Evolutionary conservation across 2,329 filamentous ascomycete genomes (phyloP).

Genomic region (Claviceps monticola): DNA sequence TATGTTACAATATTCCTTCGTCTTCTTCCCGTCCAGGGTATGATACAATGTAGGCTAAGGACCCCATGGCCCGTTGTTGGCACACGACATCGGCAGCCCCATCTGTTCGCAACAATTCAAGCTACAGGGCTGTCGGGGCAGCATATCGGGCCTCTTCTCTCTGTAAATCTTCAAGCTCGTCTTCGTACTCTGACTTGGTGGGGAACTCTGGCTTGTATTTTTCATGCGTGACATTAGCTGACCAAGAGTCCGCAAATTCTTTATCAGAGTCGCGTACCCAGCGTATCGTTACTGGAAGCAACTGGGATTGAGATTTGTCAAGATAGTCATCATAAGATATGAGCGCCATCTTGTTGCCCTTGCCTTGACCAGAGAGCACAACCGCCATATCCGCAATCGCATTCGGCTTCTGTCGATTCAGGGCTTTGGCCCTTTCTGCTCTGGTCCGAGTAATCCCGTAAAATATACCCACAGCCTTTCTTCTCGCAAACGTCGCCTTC

Average conservation of each 20-base stretch:
- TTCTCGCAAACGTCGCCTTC: conserved; percentile 19
- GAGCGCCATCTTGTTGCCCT: conserved; percentile 33
- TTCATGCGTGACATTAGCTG: conserved; percentile 38
- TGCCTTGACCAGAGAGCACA: conserved; percentile 37
- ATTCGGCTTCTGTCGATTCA: conserved; percentile 49
- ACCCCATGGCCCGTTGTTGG: not conserved
- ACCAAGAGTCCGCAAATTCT: conserved; percentile 34
- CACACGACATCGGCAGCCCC: conserved; percentile 1
- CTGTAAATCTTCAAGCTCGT: conserved; percentile 2
- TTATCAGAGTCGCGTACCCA: conserved; percentile 37
- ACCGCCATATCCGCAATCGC: conserved; percentile 49
- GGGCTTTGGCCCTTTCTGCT: conserved; percentile 32
- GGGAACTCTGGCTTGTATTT: conserved; percentile 18
- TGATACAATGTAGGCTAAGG: conserved; percentile 2
- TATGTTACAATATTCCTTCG: not conserved
- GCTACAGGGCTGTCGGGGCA: not conserved
- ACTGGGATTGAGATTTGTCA: conserved; percentile 8
- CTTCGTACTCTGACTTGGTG: not conserved
- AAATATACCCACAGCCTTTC: conserved; percentile 16
- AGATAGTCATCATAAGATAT: conserved; percentile 9
- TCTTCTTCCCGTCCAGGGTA: not conserved
- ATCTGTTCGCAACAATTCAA: not conserved
- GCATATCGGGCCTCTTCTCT: not conserved
- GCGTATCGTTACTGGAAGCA: conserved; percentile 32
- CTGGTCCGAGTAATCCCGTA: conserved; percentile 22